These are phyloP conservation scores for Xylariaceae sp. DNA, from an alignment of 2,329 filamentous ascomycete species.

Conservation along the genomic window DNA sequence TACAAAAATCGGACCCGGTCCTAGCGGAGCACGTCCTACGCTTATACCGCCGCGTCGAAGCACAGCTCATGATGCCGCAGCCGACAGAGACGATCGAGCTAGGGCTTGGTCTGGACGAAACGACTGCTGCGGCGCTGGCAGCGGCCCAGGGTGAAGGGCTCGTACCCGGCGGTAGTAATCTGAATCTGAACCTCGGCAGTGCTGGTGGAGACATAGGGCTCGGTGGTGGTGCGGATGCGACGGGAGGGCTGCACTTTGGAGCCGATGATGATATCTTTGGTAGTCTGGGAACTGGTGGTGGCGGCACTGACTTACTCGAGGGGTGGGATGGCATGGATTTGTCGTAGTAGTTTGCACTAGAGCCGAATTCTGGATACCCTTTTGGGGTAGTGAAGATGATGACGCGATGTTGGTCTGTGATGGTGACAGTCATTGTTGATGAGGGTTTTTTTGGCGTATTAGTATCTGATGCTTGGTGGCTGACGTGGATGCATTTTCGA, in stretches of 20 bases:
- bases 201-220: conserved; percentile 28
- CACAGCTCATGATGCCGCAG: conserved; percentile 48
- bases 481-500: no score
- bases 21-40: conserved; percentile 59
- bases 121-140: conserved; percentile 36
- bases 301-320: conserved; percentile 27
- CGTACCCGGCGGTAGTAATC: conserved; percentile 35
- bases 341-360: conserved; percentile 11
- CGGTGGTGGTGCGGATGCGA: conserved; percentile 32
- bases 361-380: background rate
- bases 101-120: conserved; percentile 37
- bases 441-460: no score
- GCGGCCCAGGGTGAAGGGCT: conserved; percentile 37
- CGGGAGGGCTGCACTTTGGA: conserved; percentile 36
- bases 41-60: conserved; percentile 59
- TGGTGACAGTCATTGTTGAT: no score
- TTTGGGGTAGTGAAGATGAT: no score
- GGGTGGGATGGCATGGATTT: conserved; percentile 30
- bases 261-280: conserved; percentile 43
- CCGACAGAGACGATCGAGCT: conserved; percentile 39
- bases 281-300: conserved; percentile 26
- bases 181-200: conserved; percentile 37
- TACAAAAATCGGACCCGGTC: conserved; percentile 51
- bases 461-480: no score
- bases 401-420: no score